phyloP scores from a whole-genome alignment of 2,329 filamentous ascomycete genomes.

The Fusarium globosum region DNA sequence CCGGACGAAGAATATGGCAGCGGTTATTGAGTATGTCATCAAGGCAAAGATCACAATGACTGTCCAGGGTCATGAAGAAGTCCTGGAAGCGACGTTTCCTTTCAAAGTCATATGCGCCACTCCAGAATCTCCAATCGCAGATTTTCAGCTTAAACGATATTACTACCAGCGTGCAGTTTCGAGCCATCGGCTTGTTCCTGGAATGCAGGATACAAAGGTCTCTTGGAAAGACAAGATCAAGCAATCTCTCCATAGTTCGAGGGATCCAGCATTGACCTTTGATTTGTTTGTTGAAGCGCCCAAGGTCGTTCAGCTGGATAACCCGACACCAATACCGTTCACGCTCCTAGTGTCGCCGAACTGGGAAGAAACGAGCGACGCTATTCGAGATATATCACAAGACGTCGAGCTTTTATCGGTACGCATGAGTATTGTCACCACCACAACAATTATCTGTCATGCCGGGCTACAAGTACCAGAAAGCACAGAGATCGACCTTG shows the following conservation, averaged over 20 bases:
- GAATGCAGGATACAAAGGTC: slow-evolving; percentile 43
- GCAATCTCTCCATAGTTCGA: slow-evolving; percentile 48
- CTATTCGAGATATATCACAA: slow-evolving; percentile 21
- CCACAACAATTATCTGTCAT: slow-evolving; percentile 1
- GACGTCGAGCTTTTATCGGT: slow-evolving; percentile 28
- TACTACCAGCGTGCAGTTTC: background rate
- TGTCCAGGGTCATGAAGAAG: background rate
- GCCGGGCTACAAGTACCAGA: background rate
- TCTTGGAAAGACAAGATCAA: slow-evolving; percentile 49
- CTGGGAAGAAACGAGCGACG: slow-evolving; percentile 16
- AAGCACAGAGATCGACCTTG: slow-evolving; percentile 2
- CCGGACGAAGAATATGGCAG: background rate
- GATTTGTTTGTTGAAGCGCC: slow-evolving; percentile 45
- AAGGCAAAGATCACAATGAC: slow-evolving; percentile 43
- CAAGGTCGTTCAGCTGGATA: slow-evolving; percentile 45
- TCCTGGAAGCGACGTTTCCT: slow-evolving; percentile 36
- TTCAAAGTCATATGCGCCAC: slow-evolving; percentile 28
- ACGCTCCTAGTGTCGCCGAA: slow-evolving; percentile 27
- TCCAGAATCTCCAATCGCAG: slow-evolving; percentile 24
- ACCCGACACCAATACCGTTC: slow-evolving; percentile 39
- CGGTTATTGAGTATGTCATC: slow-evolving; percentile 49
- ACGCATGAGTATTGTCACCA: background rate
- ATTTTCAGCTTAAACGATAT: slow-evolving; percentile 15
- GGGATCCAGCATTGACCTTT: slow-evolving; percentile 48
- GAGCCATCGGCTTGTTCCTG: slow-evolving; percentile 47